Percentiles rank a stretch among this genome's conserved stretches.
Conservation (phyloP, 2,329 filamentous ascomycete genomes). For the Cercospora sp. region DNA sequence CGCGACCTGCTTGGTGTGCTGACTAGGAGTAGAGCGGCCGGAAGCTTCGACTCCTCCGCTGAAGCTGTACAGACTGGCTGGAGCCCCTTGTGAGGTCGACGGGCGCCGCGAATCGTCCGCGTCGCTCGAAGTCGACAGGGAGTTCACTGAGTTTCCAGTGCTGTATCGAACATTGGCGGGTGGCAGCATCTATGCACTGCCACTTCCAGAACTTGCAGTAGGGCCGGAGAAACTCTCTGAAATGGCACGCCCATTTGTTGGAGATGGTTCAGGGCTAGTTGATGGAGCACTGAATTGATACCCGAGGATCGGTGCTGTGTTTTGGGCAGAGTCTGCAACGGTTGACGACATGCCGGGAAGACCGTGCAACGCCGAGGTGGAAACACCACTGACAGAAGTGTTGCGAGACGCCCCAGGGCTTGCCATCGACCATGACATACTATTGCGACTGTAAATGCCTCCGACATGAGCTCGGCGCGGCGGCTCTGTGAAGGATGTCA, state of each 20-base stretch:
- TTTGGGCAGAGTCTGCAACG: conserved; percentile 20
- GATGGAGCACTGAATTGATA: conserved; percentile 33
- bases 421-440: conserved; percentile 35
- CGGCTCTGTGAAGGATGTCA: conserved; percentile 30
- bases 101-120: conserved; percentile 20
- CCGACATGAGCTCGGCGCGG: conserved; percentile 30
- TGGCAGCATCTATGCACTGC: conserved; percentile 27
- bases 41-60: conserved; percentile 29
- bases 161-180: conserved; percentile 24
- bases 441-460: conserved; percentile 35
- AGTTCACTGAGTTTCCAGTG: conserved; percentile 9
- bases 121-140: conserved; percentile 18
- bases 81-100: conserved; percentile 21
- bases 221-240: conserved; percentile 28
- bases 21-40: conserved; percentile 19
- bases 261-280: conserved; percentile 31
- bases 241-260: conserved; percentile 23
- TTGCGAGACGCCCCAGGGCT: conserved; percentile 18
- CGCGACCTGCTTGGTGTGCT: conserved; percentile 13
- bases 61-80: conserved; percentile 35
- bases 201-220: conserved; percentile 21
- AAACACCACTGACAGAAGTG: conserved; percentile 14
- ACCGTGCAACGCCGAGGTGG: conserved; percentile 8
- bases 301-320: conserved; percentile 24
- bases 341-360: conserved; percentile 14